phyloP scores from a whole-genome alignment of 257 asterid genomes.

The Jaltomata sinuosa region DNA sequence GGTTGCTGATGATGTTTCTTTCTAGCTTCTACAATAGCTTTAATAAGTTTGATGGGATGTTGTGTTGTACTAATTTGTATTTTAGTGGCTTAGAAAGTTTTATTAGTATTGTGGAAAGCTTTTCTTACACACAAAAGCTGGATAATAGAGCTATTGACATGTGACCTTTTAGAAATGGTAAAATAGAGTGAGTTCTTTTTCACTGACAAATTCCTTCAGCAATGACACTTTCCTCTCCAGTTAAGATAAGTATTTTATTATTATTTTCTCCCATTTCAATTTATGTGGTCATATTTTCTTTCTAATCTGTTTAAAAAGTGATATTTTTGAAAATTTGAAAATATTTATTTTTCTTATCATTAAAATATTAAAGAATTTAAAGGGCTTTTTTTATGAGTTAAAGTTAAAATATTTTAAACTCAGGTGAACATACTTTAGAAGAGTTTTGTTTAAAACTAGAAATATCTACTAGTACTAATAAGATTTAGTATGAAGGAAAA shows the following conservation, averaged over 20 bases:
- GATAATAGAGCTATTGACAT: background rate
- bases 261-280: background rate
- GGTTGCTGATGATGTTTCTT: constrained; percentile 7
- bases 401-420: background rate
- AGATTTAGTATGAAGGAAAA: background rate
- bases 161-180: background rate
- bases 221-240: background rate
- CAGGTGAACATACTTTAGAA: background rate
- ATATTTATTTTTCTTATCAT: background rate
- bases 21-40: background rate
- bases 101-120: constrained; percentile 13
- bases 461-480: background rate
- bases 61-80: constrained; percentile 17
- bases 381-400: background rate
- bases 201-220: background rate
- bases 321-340: no score
- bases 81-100: background rate
- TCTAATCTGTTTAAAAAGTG: no score
- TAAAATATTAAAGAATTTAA: background rate
- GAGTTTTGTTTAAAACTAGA: background rate
- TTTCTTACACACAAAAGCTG: constrained; percentile 34
- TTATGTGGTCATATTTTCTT: background rate
- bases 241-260: background rate
- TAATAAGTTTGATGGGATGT: constrained; percentile 11
- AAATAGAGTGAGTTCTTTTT: background rate